These are phyloP conservation scores for Fusarium cicatricum DNA, from an alignment of 2,329 filamentous ascomycete genomes.

Conservation along the genomic window DNA sequence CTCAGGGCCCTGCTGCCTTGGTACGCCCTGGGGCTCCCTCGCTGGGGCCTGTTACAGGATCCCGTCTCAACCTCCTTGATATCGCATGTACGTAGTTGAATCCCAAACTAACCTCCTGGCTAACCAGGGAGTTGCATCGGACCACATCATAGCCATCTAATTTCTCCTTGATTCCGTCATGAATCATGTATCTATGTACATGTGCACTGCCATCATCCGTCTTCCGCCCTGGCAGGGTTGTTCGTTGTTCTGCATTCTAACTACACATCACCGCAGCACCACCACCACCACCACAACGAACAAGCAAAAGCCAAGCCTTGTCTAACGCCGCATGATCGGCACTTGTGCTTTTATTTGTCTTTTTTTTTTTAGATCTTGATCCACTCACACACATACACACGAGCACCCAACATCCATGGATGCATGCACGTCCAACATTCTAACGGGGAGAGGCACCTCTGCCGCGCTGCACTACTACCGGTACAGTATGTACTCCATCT, in stretches of 20 bases:
- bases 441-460: conserved; percentile 11
- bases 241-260: too few species aligned
- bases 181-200: conserved; percentile 4
- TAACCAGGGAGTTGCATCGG: not conserved
- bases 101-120: too few species aligned
- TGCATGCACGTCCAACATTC: conserved; percentile 21
- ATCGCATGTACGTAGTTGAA: not conserved
- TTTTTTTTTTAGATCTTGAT: conserved; percentile 12
- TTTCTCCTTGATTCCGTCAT: conserved; percentile 6
- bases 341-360: conserved; percentile 1
- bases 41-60: not conserved
- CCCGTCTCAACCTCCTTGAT: conserved; percentile 6
- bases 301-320: conserved; percentile 6
- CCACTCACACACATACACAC: not conserved
- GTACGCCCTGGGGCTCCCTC: too few species aligned
- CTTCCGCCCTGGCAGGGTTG: not conserved
- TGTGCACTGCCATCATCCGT: not conserved
- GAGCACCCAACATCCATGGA: not conserved
- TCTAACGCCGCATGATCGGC: not conserved
- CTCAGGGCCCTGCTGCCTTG: too few species aligned
- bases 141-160: not conserved
- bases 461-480: not conserved
- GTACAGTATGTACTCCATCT: too few species aligned
- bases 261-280: not conserved
- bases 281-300: too few species aligned